A percentile compares a stretch with the other conserved stretches of the same genome.
Conservation (phyloP, 23 red algal genomes). For the Cyanidiococcus yangmingshanensis region DNA sequence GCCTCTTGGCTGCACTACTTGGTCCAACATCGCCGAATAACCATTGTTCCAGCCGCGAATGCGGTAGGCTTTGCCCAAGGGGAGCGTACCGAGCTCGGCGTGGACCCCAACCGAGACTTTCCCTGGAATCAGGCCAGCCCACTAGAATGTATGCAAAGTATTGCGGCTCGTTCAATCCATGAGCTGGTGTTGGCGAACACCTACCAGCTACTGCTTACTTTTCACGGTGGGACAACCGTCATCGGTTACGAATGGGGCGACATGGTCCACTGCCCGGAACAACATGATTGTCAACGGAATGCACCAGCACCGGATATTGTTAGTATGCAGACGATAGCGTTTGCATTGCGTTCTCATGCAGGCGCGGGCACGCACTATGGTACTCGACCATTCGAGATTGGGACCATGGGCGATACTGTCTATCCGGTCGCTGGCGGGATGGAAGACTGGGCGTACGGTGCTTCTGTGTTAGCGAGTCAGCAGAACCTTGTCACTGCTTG, state of each 20-base stretch:
- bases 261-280: conserved; percentile 41
- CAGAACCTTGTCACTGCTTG: conserved; percentile 48
- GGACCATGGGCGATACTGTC: conserved; percentile 83
- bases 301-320: conserved; percentile 50
- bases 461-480: conserved; percentile 10
- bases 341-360: conserved; percentile 31
- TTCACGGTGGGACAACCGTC: conserved; percentile 91
- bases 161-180: conserved; percentile 66
- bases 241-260: conserved; percentile 99
- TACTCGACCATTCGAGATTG: conserved; percentile 33
- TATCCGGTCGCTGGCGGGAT: conserved; percentile 88
- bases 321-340: conserved; percentile 49
- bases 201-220: conserved; percentile 71
- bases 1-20: background rate
- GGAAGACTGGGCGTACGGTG: conserved; percentile 99
- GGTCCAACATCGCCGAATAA: conserved; percentile 9
- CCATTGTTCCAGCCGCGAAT: conserved; percentile 8
- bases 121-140: conserved; percentile 54
- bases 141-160: conserved; percentile 60
- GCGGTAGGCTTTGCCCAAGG: background rate
- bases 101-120: conserved; percentile 96
- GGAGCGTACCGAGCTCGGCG: conserved; percentile 17
- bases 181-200: conserved; percentile 60
- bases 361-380: conserved; percentile 50
- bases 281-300: background rate